Conservation (phyloP, 768 basidiomycete genomes). For the Leccinum longicurvipes region DNA sequence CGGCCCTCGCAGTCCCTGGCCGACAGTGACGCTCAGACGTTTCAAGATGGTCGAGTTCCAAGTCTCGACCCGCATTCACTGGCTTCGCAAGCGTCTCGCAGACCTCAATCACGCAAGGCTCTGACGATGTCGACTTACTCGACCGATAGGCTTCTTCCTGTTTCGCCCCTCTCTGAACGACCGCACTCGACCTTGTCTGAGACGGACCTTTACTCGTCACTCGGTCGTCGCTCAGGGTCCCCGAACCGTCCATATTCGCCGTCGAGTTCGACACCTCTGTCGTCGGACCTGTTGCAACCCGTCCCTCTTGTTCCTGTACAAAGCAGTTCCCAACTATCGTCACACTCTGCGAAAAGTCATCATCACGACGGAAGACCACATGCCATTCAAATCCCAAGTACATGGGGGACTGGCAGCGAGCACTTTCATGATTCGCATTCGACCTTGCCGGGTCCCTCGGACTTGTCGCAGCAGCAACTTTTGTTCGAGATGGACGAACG, state of each 20-base stretch:
- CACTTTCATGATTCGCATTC: neutral
- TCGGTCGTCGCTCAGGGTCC: conserved; percentile 8
- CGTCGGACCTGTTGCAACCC: conserved; percentile 2
- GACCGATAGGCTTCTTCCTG: conserved; percentile 18
- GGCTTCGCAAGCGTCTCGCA: neutral
- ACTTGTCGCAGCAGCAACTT: neutral
- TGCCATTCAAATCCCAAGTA: neutral
- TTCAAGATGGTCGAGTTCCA: neutral
- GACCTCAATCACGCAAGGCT: neutral
- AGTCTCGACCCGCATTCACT: neutral
- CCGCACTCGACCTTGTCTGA: conserved; percentile 11
- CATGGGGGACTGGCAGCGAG: neutral
- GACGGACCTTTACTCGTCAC: conserved; percentile 8
- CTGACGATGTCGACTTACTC: conserved; percentile 14
- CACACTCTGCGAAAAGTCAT: neutral
- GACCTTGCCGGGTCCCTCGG: neutral
- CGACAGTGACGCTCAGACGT: neutral
- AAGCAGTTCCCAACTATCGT: neutral
- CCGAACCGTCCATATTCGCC: conserved; percentile 2
- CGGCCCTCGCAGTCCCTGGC: neutral
- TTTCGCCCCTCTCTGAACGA: conserved; percentile 21
- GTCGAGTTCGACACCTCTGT: neutral
- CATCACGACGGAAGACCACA: conserved; percentile 8
- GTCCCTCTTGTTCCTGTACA: conserved; percentile 1
- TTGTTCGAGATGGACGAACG: conserved; percentile 49